Evolutionary conservation across 2,329 filamentous ascomycete genomes (phyloP), one percentile per base, ranked within the genome.

Genomic region (Aspergillus cejpii): DNA sequence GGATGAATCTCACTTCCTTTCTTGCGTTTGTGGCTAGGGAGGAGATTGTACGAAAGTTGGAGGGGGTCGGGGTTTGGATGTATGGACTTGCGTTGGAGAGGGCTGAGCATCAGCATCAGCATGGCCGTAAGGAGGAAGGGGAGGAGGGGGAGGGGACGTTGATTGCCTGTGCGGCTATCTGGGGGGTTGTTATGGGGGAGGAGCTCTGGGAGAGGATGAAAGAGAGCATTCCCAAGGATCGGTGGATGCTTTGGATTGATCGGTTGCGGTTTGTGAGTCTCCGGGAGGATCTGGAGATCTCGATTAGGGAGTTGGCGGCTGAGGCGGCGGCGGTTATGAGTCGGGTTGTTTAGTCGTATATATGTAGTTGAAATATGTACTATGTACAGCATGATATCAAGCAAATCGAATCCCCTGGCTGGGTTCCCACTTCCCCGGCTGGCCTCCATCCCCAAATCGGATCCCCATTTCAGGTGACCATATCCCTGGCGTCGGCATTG

Each of bases 401-500:
- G 5, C 26, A 65, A 82, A 82, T 42, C 75, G 72, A 51, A 84
- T 75, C 2, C 79, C 79, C 29, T 72, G 69, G 34, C 63, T 74
- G 1, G 79, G 77, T 53, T 83, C 79, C 80, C 81, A 84, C 1
- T 73, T 76, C 27, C 74, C 73, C 15, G 63, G 51, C 24, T 49
- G 52, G 29, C 48, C 40, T 3, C 36, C 53, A 14, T 55, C 37
- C 1, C 79, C 79, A 64, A 95, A 94, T 45, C 81, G 83, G 57
- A 94, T 92, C 0, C 84, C 85, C 74, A 87, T 83, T 2, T 84
- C 82, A 0, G 88, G 87, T 44, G 80, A 83, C 89, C 89, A 95
- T 63, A 86, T 81, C 5, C 77, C 69, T 56, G 76, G 65, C 50
- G 72, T 57, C 39, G 67, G 58, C 59, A 78, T 69, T 62, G 83